These are phyloP conservation scores for Ceratocystiopsis brevicomis DNA, from an alignment of 2,329 filamentous ascomycete genomes.

Conservation along the genomic window DNA sequence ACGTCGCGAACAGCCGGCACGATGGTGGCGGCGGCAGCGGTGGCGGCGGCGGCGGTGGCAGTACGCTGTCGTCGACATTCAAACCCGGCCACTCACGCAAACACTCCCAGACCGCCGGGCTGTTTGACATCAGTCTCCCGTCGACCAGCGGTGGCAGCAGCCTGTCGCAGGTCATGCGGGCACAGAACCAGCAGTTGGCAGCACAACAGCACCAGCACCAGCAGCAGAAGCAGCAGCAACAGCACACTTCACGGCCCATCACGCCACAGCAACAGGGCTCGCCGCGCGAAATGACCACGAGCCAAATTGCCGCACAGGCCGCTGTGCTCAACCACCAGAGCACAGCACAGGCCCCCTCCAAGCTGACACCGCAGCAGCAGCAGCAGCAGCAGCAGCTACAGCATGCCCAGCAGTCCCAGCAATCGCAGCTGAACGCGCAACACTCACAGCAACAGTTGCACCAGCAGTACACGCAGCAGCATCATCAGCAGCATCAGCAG, in stretches of 20 bases:
- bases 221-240: constrained; percentile 1
- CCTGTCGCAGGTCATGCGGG: constrained; percentile 29
- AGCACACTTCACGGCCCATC: background rate
- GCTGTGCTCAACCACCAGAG: constrained; percentile 49
- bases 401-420: constrained; percentile 28
- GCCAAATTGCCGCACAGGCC: constrained; percentile 63
- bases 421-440: constrained; percentile 24
- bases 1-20: constrained; percentile 4
- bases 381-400: constrained; percentile 29
- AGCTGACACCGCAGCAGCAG: constrained; percentile 11
- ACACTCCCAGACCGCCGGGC: constrained; percentile 55
- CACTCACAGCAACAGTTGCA: constrained; percentile 11
- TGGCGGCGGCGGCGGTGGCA: too few species aligned
- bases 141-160: constrained; percentile 35
- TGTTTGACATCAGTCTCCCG: constrained; percentile 56
- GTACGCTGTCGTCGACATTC: too few species aligned
- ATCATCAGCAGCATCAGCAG: constrained; percentile 23
- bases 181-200: constrained; percentile 11
- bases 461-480: constrained; percentile 11
- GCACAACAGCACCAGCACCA: constrained; percentile 6
- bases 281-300: constrained; percentile 33
- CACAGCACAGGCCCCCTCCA: background rate
- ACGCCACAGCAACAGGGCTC: constrained; percentile 9
- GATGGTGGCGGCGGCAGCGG: constrained; percentile 2
- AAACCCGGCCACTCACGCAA: constrained; percentile 32